A percentile compares a stretch with the other conserved stretches of the same genome.
Evolutionary conservation across 2,329 filamentous ascomycete species (phyloP).

Genomic region (Cladosporium sp.): DNA sequence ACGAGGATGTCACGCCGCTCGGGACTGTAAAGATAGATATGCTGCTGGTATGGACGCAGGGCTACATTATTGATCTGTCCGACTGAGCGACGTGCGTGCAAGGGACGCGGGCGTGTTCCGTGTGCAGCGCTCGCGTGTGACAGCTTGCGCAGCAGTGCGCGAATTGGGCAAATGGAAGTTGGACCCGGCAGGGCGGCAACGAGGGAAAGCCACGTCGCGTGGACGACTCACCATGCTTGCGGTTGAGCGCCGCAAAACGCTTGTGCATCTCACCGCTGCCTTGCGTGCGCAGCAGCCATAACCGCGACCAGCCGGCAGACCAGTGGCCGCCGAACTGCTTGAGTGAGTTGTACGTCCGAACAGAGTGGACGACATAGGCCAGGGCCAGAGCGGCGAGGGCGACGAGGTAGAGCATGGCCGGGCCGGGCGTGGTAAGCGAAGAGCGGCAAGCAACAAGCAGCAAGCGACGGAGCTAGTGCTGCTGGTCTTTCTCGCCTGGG

Average conservation of each 20-base stretch:
- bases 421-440: not conserved
- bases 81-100: too few species aligned
- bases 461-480: too few species aligned
- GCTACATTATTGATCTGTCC: too few species aligned
- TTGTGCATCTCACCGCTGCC: constrained; percentile 34
- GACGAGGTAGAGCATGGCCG: constrained; percentile 19
- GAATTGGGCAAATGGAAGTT: not conserved
- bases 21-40: not conserved
- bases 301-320: constrained; percentile 31
- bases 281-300: constrained; percentile 34
- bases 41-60: too few species aligned
- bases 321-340: constrained; percentile 34
- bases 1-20: not conserved
- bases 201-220: constrained; percentile 9
- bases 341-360: constrained; percentile 28
- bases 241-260: constrained; percentile 32
- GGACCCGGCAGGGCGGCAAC: constrained; percentile 6
- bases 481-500: not conserved
- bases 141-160: not conserved
- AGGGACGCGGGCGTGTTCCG: not conserved
- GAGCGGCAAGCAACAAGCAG: too few species aligned
- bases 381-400: constrained; percentile 21
- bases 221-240: constrained; percentile 31
- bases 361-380: constrained; percentile 20
- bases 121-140: not conserved